A percentile compares a stretch with the other conserved stretches of the same genome.
phyloP scores from a whole-genome alignment of 768 basidiomycete genomes.

The Hortiboletus flavorubellus region DNA sequence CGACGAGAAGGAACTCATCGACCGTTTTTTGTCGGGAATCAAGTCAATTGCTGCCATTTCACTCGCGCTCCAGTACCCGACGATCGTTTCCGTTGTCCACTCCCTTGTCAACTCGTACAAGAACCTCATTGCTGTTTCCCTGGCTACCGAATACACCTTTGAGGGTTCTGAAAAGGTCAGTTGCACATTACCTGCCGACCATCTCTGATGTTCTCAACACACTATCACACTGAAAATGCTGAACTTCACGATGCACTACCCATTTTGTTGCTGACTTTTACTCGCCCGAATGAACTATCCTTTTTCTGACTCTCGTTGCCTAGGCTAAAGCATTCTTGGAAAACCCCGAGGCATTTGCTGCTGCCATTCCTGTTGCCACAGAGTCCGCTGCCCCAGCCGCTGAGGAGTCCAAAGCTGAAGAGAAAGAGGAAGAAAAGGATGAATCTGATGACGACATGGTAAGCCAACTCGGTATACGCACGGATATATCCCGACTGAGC shows the following conservation, averaged over 20 bases:
- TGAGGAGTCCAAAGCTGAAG: constrained; percentile 57
- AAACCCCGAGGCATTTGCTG: constrained; percentile 98
- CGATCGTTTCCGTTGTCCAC: constrained; percentile 90
- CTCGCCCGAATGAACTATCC: neutral
- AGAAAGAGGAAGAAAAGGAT: constrained; percentile 82
- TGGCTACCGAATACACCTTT: constrained; percentile 92
- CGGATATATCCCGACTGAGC: neutral
- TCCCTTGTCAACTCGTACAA: constrained; percentile 99
- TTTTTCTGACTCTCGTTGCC: constrained; percentile 7
- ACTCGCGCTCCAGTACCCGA: constrained; percentile 94
- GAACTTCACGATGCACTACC: constrained; percentile 47
- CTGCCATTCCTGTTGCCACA: constrained; percentile 62
- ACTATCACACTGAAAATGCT: constrained; percentile 82
- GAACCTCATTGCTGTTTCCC: constrained; percentile 87
- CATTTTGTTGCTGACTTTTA: constrained; percentile 29
- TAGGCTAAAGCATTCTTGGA: constrained; percentile 95
- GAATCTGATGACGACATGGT: constrained; percentile 91
- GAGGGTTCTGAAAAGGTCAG: constrained; percentile 90
- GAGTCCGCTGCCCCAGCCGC: constrained; percentile 50
- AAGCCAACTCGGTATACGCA: constrained; percentile 19
- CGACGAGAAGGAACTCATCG: constrained; percentile 86
- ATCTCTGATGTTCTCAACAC: constrained; percentile 29
- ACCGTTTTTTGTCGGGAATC: constrained; percentile 89
- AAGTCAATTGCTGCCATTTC: constrained; percentile 96
- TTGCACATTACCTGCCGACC: constrained; percentile 6